Base-by-base conservation (phyloP, 129 eudicot species). In the Solidago caesia region DNA sequence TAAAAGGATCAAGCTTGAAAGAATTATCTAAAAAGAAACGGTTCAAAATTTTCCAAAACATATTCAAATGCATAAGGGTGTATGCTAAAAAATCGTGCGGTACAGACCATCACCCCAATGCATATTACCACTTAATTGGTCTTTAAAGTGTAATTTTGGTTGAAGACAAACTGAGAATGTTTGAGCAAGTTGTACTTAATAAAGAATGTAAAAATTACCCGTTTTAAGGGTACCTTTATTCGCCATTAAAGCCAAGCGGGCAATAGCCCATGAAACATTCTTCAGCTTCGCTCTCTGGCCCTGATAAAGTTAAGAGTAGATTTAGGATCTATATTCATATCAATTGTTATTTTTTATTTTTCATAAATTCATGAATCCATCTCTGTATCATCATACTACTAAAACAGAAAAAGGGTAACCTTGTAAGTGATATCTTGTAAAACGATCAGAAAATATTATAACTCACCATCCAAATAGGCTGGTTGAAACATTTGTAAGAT, bases 181-280 rank as follows among this genome's bases (percentile, higher is more conserved):
- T 68, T 21, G 72, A 53, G 7, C 21, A 8, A 51, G 63, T 11
- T 21, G 75, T 7, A 59, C 27, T 49, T 12, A 53, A 21, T 21
- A 21, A 21, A 71, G 53, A 25, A 29, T 7, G 14, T 16, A 60
- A 41, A 44, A 10, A 27, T 44, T 42, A 25, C 13, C 7, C 53
- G 16, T 63, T 41, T 68, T 44, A 29, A 15, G 44, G 53, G 43
- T 52, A 94, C 99, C 97, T 88, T 89, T 74, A 49, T 76, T 68
- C 5, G 82, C 78, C 73, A 64, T 89, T 66, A 79, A 21, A 68
- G 90, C 67, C 77, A 87, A 79, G 59, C 96, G 70, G 46, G 89
- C 87, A 57, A 84, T 87, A 69, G 96, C 97, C 99, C 90, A 91
- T 68, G 91, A 77, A 75, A 85, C 89, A 53, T 89, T 95, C 89